These are phyloP conservation scores for Stephanodiscus triporus DNA, from an alignment of 108 stramenopile species.

Conservation along the genomic window DNA sequence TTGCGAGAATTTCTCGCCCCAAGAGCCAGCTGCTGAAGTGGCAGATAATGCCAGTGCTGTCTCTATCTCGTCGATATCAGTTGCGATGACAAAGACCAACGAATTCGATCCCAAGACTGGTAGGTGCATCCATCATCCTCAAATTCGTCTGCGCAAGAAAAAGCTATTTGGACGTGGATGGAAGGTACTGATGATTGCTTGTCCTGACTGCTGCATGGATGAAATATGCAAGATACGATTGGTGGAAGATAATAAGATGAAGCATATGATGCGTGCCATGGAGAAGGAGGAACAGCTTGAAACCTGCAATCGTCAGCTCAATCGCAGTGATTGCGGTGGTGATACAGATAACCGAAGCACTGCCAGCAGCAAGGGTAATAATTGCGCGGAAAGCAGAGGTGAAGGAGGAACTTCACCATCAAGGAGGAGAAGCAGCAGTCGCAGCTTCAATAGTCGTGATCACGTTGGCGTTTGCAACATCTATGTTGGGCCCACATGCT, in stretches of 20 bases:
- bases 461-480: too few species aligned
- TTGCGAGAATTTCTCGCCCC: background rate
- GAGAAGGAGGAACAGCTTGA: background rate
- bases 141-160: slow-evolving; percentile 47
- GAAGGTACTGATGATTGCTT: slow-evolving; percentile 51
- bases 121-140: slow-evolving; percentile 45
- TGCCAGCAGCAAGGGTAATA: too few species aligned
- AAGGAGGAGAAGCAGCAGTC: too few species aligned
- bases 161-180: slow-evolving; percentile 45
- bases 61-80: background rate
- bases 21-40: background rate
- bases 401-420: too few species aligned
- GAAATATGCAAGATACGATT: slow-evolving; percentile 31
- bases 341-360: too few species aligned
- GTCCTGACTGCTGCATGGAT: too few species aligned
- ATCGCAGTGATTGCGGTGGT: too few species aligned
- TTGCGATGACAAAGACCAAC: slow-evolving; percentile 23
- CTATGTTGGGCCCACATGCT: too few species aligned
- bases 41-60: background rate
- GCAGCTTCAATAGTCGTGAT: background rate
- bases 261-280: background rate
- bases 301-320: background rate
- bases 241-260: slow-evolving; percentile 4
- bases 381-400: too few species aligned
- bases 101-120: slow-evolving; percentile 40